Evolutionary conservation across 2,329 filamentous ascomycete species (phyloP), one percentile per base, ranked within the genome.

Genomic region (Grosmannia serpens): DNA sequence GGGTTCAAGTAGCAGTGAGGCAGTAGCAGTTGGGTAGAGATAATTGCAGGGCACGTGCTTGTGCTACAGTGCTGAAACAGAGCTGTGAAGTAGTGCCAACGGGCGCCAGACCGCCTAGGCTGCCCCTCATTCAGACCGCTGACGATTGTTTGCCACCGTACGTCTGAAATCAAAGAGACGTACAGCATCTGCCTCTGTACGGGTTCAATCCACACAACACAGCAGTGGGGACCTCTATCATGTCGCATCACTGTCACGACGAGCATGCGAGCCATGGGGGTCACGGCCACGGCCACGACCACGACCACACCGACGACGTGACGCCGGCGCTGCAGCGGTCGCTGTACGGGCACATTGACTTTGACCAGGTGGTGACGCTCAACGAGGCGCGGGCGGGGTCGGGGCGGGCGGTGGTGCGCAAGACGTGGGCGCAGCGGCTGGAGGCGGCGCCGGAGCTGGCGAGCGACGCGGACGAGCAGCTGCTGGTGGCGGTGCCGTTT

Each of bases 401-500:
- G 0, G 94, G 91, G 22, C 81, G 82, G 64, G 82, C 81, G 1
- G 81, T 97, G 33, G 83, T 95, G 41, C 85, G 90, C 74, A 99
- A 99, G 78, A 89, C 91, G 58, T 99, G 91, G 91, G 81, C 82
- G 7, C 86, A 97, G 72, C 79, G 94, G 58, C 71, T 96, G 61
- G 72, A 83, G 20, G 71, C 79, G 3, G 75, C 83, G 65, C 89
- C 91, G 0, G 88, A 95, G 73, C 79, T 99, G 33, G 82, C 81
- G 66, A 96, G 90, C 68, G 89, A 95, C 69, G 85, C 86, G 0
- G 94, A 97, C 70, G 91, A 96, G 75, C 91, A 99, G 75, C 73
- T 99, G n/a, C 75, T 99, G 58, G 89, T 99, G 79, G 86, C 87
- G 62, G 81, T 97, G 44, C 94, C 94, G 88, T 99, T 99, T 75